Conservation (phyloP, 169 alveolate genomes). For the Plasmodium billcollinsi region DNA sequence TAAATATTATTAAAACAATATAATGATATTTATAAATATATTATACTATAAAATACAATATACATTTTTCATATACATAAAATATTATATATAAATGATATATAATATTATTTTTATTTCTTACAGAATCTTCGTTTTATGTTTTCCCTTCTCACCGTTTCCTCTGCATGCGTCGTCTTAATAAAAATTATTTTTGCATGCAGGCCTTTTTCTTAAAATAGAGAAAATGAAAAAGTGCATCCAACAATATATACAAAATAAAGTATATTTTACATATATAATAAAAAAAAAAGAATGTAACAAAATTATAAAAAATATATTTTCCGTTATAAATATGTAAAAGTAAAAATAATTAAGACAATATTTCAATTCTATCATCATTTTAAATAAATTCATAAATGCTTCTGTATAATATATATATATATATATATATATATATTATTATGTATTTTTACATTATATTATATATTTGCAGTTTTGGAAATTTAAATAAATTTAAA, state of each 20-base stretch:
- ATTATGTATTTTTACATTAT: too few species aligned
- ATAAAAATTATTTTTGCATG: constrained; percentile 26
- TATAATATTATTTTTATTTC: constrained; percentile 15
- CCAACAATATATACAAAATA: not conserved
- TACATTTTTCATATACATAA: not conserved
- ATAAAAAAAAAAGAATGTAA: not conserved
- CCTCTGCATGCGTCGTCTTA: constrained; percentile 33
- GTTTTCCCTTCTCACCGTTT: constrained; percentile 34
- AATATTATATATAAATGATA: too few species aligned
- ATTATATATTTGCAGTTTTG: too few species aligned
- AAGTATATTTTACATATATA: not conserved
- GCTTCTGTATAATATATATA: too few species aligned
- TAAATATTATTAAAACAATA: too few species aligned
- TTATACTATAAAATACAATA: not conserved
- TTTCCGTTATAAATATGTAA: too few species aligned
- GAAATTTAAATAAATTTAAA: too few species aligned
- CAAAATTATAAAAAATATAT: not conserved
- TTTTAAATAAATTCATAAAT: too few species aligned
- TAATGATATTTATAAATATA: too few species aligned
- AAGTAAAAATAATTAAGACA: too few species aligned
- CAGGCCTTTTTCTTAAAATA: constrained; percentile 25
- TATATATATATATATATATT: too few species aligned
- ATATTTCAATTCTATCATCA: too few species aligned
- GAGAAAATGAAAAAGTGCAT: not conserved
- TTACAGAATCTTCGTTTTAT: constrained; percentile 13